phyloP scores from a whole-genome alignment of 768 basidiomycete species.

The Auriscalpium microsporum region DNA sequence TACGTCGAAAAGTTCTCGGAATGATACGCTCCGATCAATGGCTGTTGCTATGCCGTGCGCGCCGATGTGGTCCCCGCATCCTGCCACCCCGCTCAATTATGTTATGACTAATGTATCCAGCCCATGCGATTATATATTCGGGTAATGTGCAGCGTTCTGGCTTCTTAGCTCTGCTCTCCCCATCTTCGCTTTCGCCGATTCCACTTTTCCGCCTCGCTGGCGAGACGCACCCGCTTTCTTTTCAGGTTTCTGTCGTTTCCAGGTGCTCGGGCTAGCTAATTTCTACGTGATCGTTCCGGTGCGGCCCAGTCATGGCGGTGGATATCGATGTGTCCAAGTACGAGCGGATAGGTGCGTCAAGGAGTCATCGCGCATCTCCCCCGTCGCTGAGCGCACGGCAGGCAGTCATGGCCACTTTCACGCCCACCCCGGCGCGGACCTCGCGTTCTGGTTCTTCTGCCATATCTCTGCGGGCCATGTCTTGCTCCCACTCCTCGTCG shows the following conservation, averaged over 20 bases:
- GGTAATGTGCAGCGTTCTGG: too few species aligned
- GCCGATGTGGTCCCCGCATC: too few species aligned
- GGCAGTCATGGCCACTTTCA: not conserved
- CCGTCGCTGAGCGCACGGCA: not conserved
- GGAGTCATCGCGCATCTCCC: not conserved
- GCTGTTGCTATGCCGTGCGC: too few species aligned
- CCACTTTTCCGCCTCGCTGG: not conserved
- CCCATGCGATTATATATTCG: too few species aligned
- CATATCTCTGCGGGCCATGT: slow-evolving; percentile 39
- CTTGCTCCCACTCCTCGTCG: slow-evolving; percentile 34
- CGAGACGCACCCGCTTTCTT: not conserved
- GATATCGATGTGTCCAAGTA: not conserved
- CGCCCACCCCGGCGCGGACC: not conserved
- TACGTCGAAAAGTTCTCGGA: too few species aligned
- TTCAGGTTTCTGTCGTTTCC: not conserved
- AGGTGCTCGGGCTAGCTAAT: too few species aligned
- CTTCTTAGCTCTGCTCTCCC: too few species aligned
- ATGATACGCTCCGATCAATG: too few species aligned
- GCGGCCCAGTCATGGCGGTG: not conserved
- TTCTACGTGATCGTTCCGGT: too few species aligned
- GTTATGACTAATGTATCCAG: too few species aligned
- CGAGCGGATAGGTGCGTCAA: not conserved
- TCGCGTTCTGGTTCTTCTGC: slow-evolving; percentile 35
- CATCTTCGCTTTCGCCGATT: not conserved
- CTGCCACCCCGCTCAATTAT: too few species aligned